These are phyloP conservation scores for Fusarium keratoplasticum DNA, from an alignment of 2,329 filamentous ascomycete species.

Conservation along the genomic window DNA sequence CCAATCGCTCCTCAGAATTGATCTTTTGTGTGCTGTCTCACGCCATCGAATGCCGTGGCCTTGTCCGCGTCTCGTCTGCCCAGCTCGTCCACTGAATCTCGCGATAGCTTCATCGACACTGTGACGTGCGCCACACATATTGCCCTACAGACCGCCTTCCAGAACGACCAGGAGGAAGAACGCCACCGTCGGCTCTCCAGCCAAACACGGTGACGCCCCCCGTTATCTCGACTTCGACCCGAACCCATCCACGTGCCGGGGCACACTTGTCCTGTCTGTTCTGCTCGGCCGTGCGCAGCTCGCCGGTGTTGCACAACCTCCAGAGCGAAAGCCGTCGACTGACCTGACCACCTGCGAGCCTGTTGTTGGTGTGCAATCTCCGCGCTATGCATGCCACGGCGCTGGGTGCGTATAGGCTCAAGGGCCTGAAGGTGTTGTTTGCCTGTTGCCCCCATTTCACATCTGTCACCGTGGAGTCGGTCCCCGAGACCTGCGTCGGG, in stretches of 20 bases:
- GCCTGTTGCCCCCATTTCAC: constrained; percentile 1
- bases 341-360: constrained; percentile 8
- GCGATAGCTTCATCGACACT: constrained; percentile 26
- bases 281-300: constrained; percentile 3
- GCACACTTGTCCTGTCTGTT: constrained; percentile 12
- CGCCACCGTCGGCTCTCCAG: constrained; percentile 1
- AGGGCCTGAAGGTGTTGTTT: neutral
- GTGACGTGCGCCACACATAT: constrained; percentile 5
- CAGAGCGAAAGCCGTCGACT: constrained; percentile 4
- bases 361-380: constrained; percentile 22
- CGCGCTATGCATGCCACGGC: neutral
- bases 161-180: neutral
- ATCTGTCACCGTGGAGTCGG: constrained; percentile 25
- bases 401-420: neutral
- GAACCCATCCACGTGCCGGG: constrained; percentile 13
- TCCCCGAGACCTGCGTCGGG: constrained; percentile 30
- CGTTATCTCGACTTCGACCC: constrained; percentile 9
- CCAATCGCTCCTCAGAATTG: neutral
- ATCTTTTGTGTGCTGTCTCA: neutral
- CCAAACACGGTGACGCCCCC: constrained; percentile 1
- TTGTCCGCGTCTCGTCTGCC: neutral
- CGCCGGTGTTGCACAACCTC: constrained; percentile 23
- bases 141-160: neutral
- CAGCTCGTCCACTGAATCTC: neutral
- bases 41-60: neutral